A percentile compares a stretch with the other conserved stretches of the same genome.
Evolutionary conservation across 441 rosid genomes (phyloP).

Genomic region (Jatropha podagrica): DNA sequence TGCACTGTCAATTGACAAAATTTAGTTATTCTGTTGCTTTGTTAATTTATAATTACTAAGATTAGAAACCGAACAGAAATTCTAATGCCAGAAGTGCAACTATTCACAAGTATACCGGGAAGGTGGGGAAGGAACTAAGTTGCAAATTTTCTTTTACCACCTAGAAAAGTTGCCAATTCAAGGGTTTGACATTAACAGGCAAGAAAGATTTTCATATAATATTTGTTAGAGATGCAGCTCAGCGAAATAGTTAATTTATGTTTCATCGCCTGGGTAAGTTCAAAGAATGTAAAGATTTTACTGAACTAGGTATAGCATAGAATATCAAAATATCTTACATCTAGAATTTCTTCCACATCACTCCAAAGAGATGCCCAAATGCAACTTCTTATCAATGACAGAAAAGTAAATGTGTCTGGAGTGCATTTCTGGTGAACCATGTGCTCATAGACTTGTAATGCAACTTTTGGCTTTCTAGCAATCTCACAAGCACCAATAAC

Average conservation of each 20-base stretch:
- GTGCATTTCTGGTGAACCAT: conserved; percentile 51
- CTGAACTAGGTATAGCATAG: too few species aligned
- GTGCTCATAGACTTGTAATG: conserved; percentile 67
- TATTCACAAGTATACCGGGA: background rate
- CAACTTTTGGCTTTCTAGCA: conserved; percentile 68
- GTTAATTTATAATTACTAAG: background rate
- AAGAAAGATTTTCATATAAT: background rate
- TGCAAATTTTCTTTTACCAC: background rate
- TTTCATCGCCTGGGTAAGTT: background rate
- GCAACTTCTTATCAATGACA: conserved; percentile 65
- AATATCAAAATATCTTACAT: conserved; percentile 38
- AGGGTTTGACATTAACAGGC: background rate
- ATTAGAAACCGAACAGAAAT: background rate
- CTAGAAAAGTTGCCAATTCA: background rate
- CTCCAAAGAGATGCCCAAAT: conserved; percentile 82
- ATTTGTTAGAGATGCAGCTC: background rate
- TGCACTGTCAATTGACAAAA: background rate
- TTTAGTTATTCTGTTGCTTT: background rate
- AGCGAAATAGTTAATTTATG: background rate
- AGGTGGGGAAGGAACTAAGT: background rate
- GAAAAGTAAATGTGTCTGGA: conserved; percentile 67
- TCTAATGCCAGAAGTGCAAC: background rate
- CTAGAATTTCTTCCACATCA: conserved; percentile 59
- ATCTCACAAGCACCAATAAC: conserved; percentile 66
- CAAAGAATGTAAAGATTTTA: background rate